Base-by-base conservation (phyloP, 768 basidiomycete species). In the Serendipita sp. region DNA sequence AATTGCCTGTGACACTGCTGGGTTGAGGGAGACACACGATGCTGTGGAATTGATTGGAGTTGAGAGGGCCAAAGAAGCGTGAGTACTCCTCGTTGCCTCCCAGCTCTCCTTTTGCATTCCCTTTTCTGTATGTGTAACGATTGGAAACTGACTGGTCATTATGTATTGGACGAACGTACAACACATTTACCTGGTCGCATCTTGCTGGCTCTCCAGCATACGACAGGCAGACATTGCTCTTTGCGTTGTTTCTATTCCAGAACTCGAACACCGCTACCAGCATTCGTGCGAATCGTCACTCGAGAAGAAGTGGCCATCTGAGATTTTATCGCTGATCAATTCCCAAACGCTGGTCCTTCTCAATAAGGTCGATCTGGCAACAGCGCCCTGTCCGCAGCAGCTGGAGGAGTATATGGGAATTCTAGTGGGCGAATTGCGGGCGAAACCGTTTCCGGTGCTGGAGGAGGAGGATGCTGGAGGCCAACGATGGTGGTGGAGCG, bases 1-100 rank as follows among this genome's bases (percentile, higher is more conserved):
- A 3, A 78, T 87, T 30, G 78, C 92, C 11, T 81, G 85, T 0
- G 93, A 96, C 71, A 95, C 93, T 0, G 93, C 92, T 2, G 93
- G 92, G 0, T 74, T 95, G 11, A 79, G 92, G 34, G 73, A 76
- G 65, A 85, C 88, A 0, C 74, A 80, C 5, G 85, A 91, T 68
- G 69, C 81, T 2, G 85, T 94, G 1, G 92, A 96, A 73, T 78
- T 72, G 36, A 91, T 94, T 51, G 93, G 92, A 0, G 81, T 95
- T 16, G 79, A 88, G 68, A 80, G 87, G 36, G 93, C 91, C 0
- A 75, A 75, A 52, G 75, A 79, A 48, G 78, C 81, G 91, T 91
- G 67, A 69, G 86, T 76, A 51, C n/a, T n/a, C 8, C 7, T 51
- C 30, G 8, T n/a, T 8, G n/a, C 8, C 48, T 32, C 30, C n/a